Conservation (phyloP, 2,329 filamentous ascomycete species). For the Pyrenophora seminiperda region DNA sequence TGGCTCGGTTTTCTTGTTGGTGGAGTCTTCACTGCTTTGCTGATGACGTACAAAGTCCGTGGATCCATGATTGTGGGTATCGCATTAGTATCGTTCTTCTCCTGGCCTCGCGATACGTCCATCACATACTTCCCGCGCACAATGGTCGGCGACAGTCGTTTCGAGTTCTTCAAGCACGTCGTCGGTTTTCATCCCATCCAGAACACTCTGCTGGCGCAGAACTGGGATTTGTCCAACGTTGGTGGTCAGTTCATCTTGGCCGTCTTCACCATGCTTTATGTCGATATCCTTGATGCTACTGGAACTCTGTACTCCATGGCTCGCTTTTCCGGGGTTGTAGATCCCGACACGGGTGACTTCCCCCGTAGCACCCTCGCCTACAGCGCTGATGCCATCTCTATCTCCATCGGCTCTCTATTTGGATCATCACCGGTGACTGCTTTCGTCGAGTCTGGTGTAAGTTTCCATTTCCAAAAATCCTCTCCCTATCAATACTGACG, state of each 20-base stretch:
- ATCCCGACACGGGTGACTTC: conserved; percentile 83
- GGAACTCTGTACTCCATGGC: conserved; percentile 91
- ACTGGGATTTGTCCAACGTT: conserved; percentile 72
- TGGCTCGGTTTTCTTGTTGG: conserved; percentile 90
- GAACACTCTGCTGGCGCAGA: conserved; percentile 70
- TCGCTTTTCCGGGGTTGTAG: conserved; percentile 77
- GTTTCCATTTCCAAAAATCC: conserved; percentile 14
- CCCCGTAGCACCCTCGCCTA: conserved; percentile 86
- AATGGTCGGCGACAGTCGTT: conserved; percentile 68
- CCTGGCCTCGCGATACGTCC: conserved; percentile 77
- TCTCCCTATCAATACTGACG: background rate
- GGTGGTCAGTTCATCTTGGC: conserved; percentile 80
- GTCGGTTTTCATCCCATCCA: conserved; percentile 80
- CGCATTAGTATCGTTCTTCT: conserved; percentile 81
- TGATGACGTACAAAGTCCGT: conserved; percentile 86
- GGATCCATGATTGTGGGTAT: conserved; percentile 85
- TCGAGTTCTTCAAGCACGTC: conserved; percentile 87
- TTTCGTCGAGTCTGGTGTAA: conserved; percentile 79
- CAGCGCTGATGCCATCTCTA: conserved; percentile 78
- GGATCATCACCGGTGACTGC: conserved; percentile 82
- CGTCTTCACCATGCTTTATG: conserved; percentile 86
- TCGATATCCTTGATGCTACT: conserved; percentile 82
- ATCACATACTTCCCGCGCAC: conserved; percentile 84
- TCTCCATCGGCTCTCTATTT: conserved; percentile 79
- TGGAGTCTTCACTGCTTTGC: conserved; percentile 75